phyloP scores from a whole-genome alignment of 768 basidiomycete species.

The Hericium coralloides region DNA sequence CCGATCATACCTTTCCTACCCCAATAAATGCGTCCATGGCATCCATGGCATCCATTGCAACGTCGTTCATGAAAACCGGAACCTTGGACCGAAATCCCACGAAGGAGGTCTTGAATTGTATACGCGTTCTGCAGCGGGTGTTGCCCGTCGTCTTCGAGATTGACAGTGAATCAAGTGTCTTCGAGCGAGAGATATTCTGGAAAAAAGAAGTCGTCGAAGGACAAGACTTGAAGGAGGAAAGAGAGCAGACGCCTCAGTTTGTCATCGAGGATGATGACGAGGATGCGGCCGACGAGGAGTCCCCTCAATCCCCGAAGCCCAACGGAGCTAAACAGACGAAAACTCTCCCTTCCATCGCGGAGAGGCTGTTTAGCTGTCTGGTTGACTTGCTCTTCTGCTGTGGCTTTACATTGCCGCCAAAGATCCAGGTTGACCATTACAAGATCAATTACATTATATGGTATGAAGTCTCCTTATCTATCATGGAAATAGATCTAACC shows the following conservation, averaged over 20 bases:
- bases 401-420: conserved; percentile 82
- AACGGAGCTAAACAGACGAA: conserved; percentile 28
- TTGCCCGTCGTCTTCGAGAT: conserved; percentile 85
- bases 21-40: conserved; percentile 26
- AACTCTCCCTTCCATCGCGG: conserved; percentile 67
- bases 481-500: too few relatives aligned
- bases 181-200: conserved; percentile 79
- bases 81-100: conserved; percentile 56
- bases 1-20: conserved; percentile 75
- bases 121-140: conserved; percentile 84
- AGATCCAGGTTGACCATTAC: conserved; percentile 68
- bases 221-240: conserved; percentile 16
- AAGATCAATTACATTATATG: conserved; percentile 86
- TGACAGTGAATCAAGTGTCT: conserved; percentile 58
- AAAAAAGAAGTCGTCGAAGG: conserved; percentile 40
- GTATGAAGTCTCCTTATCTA: conserved; percentile 31
- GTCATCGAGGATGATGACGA: conserved; percentile 86
- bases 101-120: conserved; percentile 84
- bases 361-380: conserved; percentile 68
- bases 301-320: conserved; percentile 14
- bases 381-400: conserved; percentile 90
- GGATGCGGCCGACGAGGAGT: conserved; percentile 23
- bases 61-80: conserved; percentile 57
- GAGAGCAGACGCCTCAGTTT: conserved; percentile 48
- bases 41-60: conserved; percentile 57